Base-by-base conservation (phyloP, 1,284 basidiomycete species). In the Cryptococcus deneoformans region DNA sequence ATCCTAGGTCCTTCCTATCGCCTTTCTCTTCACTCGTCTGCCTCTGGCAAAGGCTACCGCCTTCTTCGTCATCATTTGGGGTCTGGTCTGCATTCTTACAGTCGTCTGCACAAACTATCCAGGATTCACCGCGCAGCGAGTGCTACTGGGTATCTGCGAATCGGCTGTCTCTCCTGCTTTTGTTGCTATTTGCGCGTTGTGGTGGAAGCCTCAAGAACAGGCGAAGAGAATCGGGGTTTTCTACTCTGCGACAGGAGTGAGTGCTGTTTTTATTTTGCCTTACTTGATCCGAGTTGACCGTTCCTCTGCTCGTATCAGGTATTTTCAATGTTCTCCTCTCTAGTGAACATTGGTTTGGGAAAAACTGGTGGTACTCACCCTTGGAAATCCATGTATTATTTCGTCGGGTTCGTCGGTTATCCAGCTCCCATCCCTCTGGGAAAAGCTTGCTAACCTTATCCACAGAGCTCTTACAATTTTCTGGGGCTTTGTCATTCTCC, bases 311-410 rank as follows among this genome's bases (percentile, higher is more conserved):
- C 2, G 35, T 29, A 39, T 51, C 40, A 61, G 67, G 65, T 77
- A 35, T 75, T 75, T 62, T 65, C 62, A 49, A 75, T 76, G 68
- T 77, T 82, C 56, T 71, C 71, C 2, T 79, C 80, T 8, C 65
- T 80, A 16, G 71, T 82, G 65, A 82, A 82, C 70, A 81, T 79
- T 57, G 80, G 79, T 1, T 67, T 82, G 2, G 80, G 0, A 73
- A 76, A n/a, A 9, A 70, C 70, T 0, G 65, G 67, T 6, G 69
- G 76, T 1, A 57, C 73, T 7, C 69, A 76, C 16, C 73, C 79
- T 0, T 82, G 81, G 81, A 81, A 82, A 66, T 77, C 77, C 60
- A 78, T 82, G 75, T 80, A 79, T 69, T 72, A 80, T 56, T 81
- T 81, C 50, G 79, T 78, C n/a, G 81, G 81, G 2, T 44, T 20